Conservation (phyloP, 768 basidiomycete genomes). For the Leccinum incarnatum region DNA sequence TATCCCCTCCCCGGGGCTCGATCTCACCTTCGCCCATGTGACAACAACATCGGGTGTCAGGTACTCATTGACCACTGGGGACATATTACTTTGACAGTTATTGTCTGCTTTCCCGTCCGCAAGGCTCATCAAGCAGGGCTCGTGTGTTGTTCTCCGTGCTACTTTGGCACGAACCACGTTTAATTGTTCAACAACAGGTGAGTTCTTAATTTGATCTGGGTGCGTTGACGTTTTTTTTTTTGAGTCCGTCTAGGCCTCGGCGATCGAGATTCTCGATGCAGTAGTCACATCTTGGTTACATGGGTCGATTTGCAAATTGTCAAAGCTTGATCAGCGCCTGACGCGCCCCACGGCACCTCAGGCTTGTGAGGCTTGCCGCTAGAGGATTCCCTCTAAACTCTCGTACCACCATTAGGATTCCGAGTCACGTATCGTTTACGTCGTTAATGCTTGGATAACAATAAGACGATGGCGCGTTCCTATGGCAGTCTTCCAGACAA, state of each 20-base stretch:
- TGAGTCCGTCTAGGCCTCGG: neutral
- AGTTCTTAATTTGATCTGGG: too few species aligned
- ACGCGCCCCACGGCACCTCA: too few species aligned
- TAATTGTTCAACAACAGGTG: too few species aligned
- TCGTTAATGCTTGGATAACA: neutral
- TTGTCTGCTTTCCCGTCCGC: too few species aligned
- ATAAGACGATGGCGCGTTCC: neutral
- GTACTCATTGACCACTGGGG: neutral
- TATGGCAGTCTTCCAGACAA: neutral
- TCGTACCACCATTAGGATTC: neutral
- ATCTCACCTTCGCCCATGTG: slow-evolving; percentile 45
- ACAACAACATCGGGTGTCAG: neutral
- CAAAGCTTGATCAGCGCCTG: neutral
- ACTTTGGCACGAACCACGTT: too few species aligned
- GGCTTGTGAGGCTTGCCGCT: too few species aligned
- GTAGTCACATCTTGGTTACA: neutral
- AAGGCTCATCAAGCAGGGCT: too few species aligned
- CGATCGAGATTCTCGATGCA: neutral
- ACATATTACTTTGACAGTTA: too few species aligned
- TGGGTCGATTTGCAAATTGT: neutral
- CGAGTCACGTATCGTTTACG: too few species aligned
- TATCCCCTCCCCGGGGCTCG: slow-evolving; percentile 29
- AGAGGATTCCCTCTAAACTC: too few species aligned
- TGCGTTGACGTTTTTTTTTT: too few species aligned
- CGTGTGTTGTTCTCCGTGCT: too few species aligned